These are phyloP conservation scores for Didymella pomorum DNA, from an alignment of 2,329 filamentous ascomycete species.

Conservation along the genomic window DNA sequence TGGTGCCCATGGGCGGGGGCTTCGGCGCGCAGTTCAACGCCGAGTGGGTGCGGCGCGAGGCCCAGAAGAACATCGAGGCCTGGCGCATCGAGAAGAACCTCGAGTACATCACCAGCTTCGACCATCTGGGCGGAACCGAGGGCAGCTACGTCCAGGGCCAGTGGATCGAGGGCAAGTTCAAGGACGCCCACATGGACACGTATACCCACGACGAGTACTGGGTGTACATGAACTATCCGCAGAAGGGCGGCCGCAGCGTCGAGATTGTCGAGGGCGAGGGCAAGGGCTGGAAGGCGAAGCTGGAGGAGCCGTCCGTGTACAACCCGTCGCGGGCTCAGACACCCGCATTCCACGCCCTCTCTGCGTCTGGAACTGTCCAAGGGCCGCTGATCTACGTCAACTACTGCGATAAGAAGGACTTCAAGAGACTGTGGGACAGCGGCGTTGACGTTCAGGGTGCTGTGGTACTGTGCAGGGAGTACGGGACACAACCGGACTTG, in stretches of 20 bases:
- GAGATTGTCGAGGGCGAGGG: conserved; percentile 77
- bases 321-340: conserved; percentile 69
- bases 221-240: conserved; percentile 92
- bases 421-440: conserved; percentile 72
- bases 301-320: conserved; percentile 82
- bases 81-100: conserved; percentile 71
- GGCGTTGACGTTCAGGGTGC: conserved; percentile 79
- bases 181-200: conserved; percentile 74
- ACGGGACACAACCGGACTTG: conserved; percentile 74
- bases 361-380: conserved; percentile 82
- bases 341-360: conserved; percentile 85
- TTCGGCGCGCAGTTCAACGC: conserved; percentile 77
- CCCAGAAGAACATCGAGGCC: conserved; percentile 76
- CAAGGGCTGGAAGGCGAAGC: conserved; percentile 75
- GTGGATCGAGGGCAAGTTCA: conserved; percentile 83
- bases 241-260: conserved; percentile 76
- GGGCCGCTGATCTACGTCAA: conserved; percentile 92
- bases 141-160: conserved; percentile 86
- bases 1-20: conserved; percentile 72
- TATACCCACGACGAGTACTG: conserved; percentile 77
- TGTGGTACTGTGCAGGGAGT: conserved; percentile 84
- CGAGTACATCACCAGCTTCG: conserved; percentile 79
- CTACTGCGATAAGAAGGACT: conserved; percentile 87
- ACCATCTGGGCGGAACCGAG: conserved; percentile 93
- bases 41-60: conserved; percentile 78